Evolutionary conservation across 768 basidiomycete genomes (phyloP).

Genomic region (Pleurotus ostreatus): DNA sequence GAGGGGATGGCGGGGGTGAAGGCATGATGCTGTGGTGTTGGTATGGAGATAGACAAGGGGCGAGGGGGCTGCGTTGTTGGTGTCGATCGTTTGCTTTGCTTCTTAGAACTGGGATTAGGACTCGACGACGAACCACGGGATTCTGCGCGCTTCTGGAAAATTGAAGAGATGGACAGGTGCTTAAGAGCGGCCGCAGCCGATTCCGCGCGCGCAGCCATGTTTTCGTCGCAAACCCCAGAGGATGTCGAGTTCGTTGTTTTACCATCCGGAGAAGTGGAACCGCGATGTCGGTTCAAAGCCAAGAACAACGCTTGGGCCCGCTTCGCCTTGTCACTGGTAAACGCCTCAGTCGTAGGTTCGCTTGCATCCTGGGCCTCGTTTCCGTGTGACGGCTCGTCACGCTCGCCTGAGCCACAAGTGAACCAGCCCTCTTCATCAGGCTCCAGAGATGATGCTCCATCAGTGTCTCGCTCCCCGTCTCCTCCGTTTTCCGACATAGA

Average conservation of each 20-base stretch:
- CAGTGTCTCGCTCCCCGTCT: conserved; percentile 21
- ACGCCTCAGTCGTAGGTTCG: neutral
- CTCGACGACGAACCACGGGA: conserved; percentile 3
- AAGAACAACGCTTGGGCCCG: conserved; percentile 39
- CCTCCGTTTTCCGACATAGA: conserved; percentile 38
- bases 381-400: conserved; percentile 6
- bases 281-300: conserved; percentile 33
- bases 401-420: conserved; percentile 22
- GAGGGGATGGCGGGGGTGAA: neutral
- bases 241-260: conserved; percentile 23
- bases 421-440: conserved; percentile 46
- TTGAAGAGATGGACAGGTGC: neutral
- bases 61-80: neutral
- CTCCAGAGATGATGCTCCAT: conserved; percentile 27
- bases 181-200: neutral
- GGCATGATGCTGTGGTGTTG: neutral
- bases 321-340: conserved; percentile 28
- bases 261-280: conserved; percentile 26
- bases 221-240: conserved; percentile 6
- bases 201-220: conserved; percentile 7
- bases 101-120: neutral
- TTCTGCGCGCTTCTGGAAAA: conserved; percentile 9
- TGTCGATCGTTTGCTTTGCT: neutral
- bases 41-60: neutral
- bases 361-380: neutral